phyloP scores from a whole-genome alignment of 352 stramenopile genomes.

The Globisporangium solare region DNA sequence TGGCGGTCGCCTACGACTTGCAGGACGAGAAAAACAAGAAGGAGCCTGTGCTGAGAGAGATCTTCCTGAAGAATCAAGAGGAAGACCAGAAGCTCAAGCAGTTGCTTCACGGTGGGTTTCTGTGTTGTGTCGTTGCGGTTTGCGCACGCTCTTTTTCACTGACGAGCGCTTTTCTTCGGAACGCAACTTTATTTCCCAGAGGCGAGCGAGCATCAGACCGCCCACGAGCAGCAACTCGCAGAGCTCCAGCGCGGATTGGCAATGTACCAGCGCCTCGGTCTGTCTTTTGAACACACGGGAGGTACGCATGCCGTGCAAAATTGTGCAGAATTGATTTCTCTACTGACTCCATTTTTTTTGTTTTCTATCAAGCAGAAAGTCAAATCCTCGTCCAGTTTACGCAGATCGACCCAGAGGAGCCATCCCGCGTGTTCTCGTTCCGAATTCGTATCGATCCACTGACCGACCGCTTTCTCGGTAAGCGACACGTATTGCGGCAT shows the following conservation, averaged over 20 bases:
- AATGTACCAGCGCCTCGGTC: constrained; percentile 63
- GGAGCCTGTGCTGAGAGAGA: constrained; percentile 30
- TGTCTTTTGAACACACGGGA: constrained; percentile 63
- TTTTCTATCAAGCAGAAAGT: constrained; percentile 27
- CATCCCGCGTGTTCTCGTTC: constrained; percentile 64
- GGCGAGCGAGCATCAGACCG: constrained; percentile 33
- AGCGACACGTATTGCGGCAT: neutral
- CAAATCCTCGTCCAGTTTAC: constrained; percentile 66
- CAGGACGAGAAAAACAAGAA: constrained; percentile 10
- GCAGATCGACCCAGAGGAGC: constrained; percentile 57
- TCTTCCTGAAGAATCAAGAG: constrained; percentile 52
- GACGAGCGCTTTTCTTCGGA: too few relatives aligned
- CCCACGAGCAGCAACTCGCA: constrained; percentile 42
- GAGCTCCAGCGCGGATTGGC: constrained; percentile 59
- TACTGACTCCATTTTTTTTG: neutral
- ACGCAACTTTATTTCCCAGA: constrained; percentile 10
- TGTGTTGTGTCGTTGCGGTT: too few relatives aligned
- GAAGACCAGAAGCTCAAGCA: constrained; percentile 57
- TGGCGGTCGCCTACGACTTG: too few relatives aligned
- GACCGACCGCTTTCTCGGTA: constrained; percentile 60
- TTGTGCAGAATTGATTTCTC: constrained; percentile 3
- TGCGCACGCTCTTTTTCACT: neutral
- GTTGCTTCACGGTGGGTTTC: constrained; percentile 21
- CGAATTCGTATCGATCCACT: constrained; percentile 58
- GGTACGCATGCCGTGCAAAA: constrained; percentile 17